phyloP scores from a whole-genome alignment of 352 stramenopile genomes.

The Phytophthora meadii region DNA sequence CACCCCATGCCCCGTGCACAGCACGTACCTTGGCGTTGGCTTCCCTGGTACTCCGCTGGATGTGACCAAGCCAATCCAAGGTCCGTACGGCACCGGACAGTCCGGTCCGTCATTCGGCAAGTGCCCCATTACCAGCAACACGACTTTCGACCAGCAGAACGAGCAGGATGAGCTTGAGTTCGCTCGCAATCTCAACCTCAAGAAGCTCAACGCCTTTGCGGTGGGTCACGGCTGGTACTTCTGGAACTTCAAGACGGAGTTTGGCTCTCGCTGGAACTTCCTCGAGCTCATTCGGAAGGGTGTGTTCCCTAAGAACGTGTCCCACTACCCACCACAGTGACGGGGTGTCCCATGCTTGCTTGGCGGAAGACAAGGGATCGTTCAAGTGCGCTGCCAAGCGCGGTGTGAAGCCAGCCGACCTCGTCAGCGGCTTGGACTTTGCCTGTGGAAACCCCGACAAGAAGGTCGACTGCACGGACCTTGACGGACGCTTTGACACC shows the following conservation, averaged over 20 bases:
- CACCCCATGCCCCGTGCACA: conserved; percentile 78
- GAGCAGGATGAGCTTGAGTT: conserved; percentile 82
- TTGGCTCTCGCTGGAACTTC: conserved; percentile 92
- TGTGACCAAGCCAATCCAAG: conserved; percentile 38
- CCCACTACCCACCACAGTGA: conserved; percentile 51
- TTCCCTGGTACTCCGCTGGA: conserved; percentile 92
- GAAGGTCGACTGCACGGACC: conserved; percentile 54
- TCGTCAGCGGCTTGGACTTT: conserved; percentile 63
- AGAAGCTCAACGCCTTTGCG: conserved; percentile 93
- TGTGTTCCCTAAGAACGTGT: conserved; percentile 77
- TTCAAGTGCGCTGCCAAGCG: conserved; percentile 74
- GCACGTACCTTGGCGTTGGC: conserved; percentile 89
- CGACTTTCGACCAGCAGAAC: conserved; percentile 75
- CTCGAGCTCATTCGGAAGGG: conserved; percentile 69
- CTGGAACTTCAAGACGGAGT: conserved; percentile 60
- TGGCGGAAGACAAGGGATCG: conserved; percentile 73
- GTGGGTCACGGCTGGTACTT: conserved; percentile 94
- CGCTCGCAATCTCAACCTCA: conserved; percentile 82
- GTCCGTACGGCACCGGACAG: conserved; percentile 29
- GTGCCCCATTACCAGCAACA: conserved; percentile 76
- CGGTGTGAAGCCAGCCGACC: conserved; percentile 54
- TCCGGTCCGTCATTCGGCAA: conserved; percentile 33
- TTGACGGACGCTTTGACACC: conserved; percentile 53
- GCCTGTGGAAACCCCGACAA: conserved; percentile 54
- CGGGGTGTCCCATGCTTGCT: conserved; percentile 65